Base-by-base conservation (phyloP, 345 rosid genomes). In the Combretum micranthum region DNA sequence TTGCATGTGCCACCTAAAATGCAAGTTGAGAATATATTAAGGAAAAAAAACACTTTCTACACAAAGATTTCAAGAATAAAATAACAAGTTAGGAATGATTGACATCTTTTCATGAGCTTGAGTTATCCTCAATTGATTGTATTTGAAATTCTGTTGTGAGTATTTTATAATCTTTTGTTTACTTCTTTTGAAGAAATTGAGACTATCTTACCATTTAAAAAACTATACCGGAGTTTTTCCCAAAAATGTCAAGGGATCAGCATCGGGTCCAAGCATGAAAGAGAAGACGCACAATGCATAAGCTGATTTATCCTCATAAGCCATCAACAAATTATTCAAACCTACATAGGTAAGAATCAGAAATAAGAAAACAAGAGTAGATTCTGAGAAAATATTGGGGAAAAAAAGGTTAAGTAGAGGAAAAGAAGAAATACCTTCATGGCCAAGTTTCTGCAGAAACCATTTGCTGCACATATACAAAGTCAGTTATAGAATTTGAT, bases 251-350 rank as follows among this genome's bases (percentile, higher is more conserved):
- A 87, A 48, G 61, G 97, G 97, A 66, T 85, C 94, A 37, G 70
- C 63, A 66, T 79, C 75, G 39, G 96, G 89, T 14, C 94, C 96
- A 68, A 67, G 75, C 44, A 94, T 75, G 74, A 93, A 87, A 47
- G 96, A 79, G 69, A 90, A 93, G 37, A 75, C 87, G 17, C 99
- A 93, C 65, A 93, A 69, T 18, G 99, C 99, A 54, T 82, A 85
- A 45, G 97, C 95, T 48, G 97, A 83, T 72, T 90, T 87, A 72
- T 93, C 99, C 57, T 87, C 96, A 62, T 80, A 90, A n/a, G 88
- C 92, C 80, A 72, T 73, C 83, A 93, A 67, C 76, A 90, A 68
- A 64, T 93, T 85, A 69, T 93, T 76, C 59, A 93, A 70, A 65
- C 96, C 97, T 90, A 67, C 18, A 62, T 32, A 18, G 59, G n/a